phyloP scores from a whole-genome alignment of 768 basidiomycete species.

The Pleurotus platypus region DNA sequence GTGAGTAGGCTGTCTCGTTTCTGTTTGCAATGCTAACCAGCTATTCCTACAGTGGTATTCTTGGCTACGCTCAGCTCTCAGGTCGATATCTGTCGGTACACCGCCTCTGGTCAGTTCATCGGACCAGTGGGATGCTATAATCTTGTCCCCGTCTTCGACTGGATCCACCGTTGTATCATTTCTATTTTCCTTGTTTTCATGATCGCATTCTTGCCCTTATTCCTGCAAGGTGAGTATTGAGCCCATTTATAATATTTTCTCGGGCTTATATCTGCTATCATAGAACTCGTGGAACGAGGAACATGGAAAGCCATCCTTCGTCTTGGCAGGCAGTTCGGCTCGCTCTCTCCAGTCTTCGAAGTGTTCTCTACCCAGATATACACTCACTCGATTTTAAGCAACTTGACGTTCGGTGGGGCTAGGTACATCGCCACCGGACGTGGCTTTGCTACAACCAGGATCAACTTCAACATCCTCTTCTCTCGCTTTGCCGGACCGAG shows the following conservation, averaged over 20 bases:
- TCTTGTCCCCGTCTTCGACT: slow-evolving; percentile 86
- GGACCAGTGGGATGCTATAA: slow-evolving; percentile 92
- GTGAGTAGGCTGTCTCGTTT: slow-evolving; percentile 41
- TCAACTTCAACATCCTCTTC: slow-evolving; percentile 92
- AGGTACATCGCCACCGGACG: slow-evolving; percentile 98
- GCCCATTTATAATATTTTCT: not conserved
- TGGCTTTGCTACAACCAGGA: slow-evolving; percentile 95
- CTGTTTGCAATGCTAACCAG: slow-evolving; percentile 13
- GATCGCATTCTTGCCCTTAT: slow-evolving; percentile 92
- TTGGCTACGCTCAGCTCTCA: slow-evolving; percentile 88
- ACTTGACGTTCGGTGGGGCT: slow-evolving; percentile 96
- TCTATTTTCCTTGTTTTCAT: slow-evolving; percentile 98
- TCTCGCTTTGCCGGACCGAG: slow-evolving; percentile 98
- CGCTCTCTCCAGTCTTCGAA: slow-evolving; percentile 93
- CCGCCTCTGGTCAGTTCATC: slow-evolving; percentile 63
- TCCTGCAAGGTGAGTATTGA: slow-evolving; percentile 76
- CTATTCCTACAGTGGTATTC: slow-evolving; percentile 70
- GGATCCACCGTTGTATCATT: slow-evolving; percentile 96
- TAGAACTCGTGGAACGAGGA: slow-evolving; percentile 94
- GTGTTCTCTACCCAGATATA: slow-evolving; percentile 98
- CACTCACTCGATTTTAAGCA: slow-evolving; percentile 95
- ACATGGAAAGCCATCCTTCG: slow-evolving; percentile 89
- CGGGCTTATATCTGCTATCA: slow-evolving; percentile 13
- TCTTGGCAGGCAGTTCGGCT: slow-evolving; percentile 90
- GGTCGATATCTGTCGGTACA: slow-evolving; percentile 78